Evolutionary conservation across 2,329 filamentous ascomycete species (phyloP).

Genomic region (Aspergillus sp.): DNA sequence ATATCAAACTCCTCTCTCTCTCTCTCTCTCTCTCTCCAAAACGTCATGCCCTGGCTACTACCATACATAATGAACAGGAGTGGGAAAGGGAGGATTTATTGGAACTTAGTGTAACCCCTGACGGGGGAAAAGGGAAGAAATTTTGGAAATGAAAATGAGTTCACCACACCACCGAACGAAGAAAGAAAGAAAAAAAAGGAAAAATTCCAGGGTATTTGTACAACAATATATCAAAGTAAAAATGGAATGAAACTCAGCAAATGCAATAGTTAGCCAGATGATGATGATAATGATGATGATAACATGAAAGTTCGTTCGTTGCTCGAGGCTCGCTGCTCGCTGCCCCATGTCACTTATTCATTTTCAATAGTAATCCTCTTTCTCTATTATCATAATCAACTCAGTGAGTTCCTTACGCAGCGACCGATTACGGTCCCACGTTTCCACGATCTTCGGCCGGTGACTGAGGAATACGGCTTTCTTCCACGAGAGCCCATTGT

Average conservation of each 20-base stretch:
- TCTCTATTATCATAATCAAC: slow-evolving; percentile 45
- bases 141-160: background rate
- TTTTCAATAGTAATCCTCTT: slow-evolving; percentile 38
- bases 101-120: too few relatives aligned
- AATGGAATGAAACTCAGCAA: background rate
- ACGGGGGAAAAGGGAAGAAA: background rate
- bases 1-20: background rate
- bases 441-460: slow-evolving; percentile 39
- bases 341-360: background rate
- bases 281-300: slow-evolving; percentile 3
- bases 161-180: background rate
- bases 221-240: slow-evolving; percentile 11
- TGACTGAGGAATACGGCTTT: slow-evolving; percentile 44
- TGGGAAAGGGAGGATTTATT: too few relatives aligned
- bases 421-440: slow-evolving; percentile 44
- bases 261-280: background rate
- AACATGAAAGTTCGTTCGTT: slow-evolving; percentile 2
- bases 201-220: slow-evolving; percentile 24
- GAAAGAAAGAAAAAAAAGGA: background rate
- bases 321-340: background rate
- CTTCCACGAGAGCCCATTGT: slow-evolving; percentile 40
- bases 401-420: slow-evolving; percentile 46
- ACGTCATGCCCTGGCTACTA: too few relatives aligned
- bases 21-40: background rate
- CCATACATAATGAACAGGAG: too few relatives aligned